Base-by-base conservation (phyloP, 208 protist genomes). In the Trypanosoma grayi region DNA sequence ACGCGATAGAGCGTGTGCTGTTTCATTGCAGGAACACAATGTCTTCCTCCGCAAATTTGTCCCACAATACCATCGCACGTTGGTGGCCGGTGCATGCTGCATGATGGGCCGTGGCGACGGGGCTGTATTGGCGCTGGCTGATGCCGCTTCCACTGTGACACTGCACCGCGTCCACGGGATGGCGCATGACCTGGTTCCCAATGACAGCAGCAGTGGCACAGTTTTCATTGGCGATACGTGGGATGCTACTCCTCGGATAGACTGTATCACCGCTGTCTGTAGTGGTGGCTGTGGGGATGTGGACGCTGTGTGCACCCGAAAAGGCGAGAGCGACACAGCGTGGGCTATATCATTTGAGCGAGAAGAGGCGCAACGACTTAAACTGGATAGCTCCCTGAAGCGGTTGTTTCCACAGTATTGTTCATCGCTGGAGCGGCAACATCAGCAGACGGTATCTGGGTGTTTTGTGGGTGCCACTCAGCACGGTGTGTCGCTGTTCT, bases 201-300 rank as follows among this genome's bases (percentile, higher is more conserved):
- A 0, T 33, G 53, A 44, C 13, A 2, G 24, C 13, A 1, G 2
- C 14, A 64, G 48, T 20, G n/a, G 43, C 8, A 71, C 65, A 24
- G 31, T 71, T 33, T 71, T 71, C 45, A 30, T 71, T 33, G 54
- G 65, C 5, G 39, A 71, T n/a, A 4, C 48, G 0, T 64, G 48
- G 65, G 54, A 62, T 28, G 20, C 4, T 2, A 41, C 31, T 0
- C 24, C 24, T 13, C 22, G 37, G 14, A 50, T 71, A 6, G 27
- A 46, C 4, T 20, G 59, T 1, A 34, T 71, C 39, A 20, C 57
- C 6, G 31, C 65, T n/a, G 44, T 71, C 10, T 41, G 65, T 30
- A 34, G 18, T 0, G 36, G 28, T 31, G 46, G 46, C 39, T 8
- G 33, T 37, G 28, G 10, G 14, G 5, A n/a, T 43, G 55, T 44